phyloP scores from a whole-genome alignment of 2,329 filamentous ascomycete species.

The Geosmithia morbida region DNA sequence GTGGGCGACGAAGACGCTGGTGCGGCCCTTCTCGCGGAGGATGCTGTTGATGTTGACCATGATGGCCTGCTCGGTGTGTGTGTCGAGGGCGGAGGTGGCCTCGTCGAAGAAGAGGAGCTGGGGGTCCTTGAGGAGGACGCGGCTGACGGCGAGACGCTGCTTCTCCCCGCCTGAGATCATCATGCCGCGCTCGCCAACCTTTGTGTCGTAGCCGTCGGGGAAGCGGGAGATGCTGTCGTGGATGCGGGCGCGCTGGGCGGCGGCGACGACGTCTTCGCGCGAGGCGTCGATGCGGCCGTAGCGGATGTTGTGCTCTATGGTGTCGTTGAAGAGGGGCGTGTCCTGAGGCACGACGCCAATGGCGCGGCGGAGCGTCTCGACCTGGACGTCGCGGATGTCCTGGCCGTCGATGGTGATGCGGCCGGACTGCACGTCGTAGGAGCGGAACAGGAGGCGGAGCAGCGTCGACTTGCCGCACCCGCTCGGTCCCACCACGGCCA shows the following conservation, averaged over 20 bases:
- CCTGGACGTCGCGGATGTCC: constrained; percentile 67
- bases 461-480: constrained; percentile 96
- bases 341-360: constrained; percentile 97
- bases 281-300: constrained; percentile 76
- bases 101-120: constrained; percentile 90
- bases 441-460: constrained; percentile 80
- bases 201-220: constrained; percentile 79
- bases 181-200: constrained; percentile 84
- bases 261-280: constrained; percentile 57
- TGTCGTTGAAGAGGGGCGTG: constrained; percentile 93
- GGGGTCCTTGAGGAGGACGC: constrained; percentile 77
- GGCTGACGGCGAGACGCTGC: constrained; percentile 72
- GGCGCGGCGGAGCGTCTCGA: constrained; percentile 69
- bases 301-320: constrained; percentile 87
- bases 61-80: constrained; percentile 81
- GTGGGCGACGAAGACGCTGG: constrained; percentile 91
- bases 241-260: constrained; percentile 70
- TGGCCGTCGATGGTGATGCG: constrained; percentile 87
- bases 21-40: constrained; percentile 72
- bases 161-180: constrained; percentile 97
- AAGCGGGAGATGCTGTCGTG: constrained; percentile 69
- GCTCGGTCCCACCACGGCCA: constrained; percentile 87
- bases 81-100: constrained; percentile 83
- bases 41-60: constrained; percentile 90
- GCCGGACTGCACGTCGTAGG: constrained; percentile 76